Conservation (phyloP, 1,284 basidiomycete species). For the Trametes pubescens region DNA sequence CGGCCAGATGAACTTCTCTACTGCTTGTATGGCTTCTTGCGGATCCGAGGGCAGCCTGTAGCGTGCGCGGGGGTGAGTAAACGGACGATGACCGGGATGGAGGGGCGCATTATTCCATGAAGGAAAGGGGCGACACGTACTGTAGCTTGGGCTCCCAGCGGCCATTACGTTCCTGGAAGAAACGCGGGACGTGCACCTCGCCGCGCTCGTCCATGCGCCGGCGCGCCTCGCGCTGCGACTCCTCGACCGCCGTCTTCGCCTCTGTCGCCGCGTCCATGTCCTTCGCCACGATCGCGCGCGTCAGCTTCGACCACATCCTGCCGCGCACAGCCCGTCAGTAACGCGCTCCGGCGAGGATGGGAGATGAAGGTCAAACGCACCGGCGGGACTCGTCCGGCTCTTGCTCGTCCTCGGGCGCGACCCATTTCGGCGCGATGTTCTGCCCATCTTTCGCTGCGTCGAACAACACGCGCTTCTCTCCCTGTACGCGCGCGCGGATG, state of each 20-base stretch:
- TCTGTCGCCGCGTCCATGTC: conserved; percentile 96
- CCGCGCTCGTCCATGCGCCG: conserved; percentile 80
- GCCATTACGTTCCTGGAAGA: conserved; percentile 80
- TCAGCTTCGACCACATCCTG: conserved; percentile 88
- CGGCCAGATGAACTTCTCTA: conserved; percentile 71
- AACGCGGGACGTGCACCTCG: conserved; percentile 73
- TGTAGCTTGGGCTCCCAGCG: conserved; percentile 84
- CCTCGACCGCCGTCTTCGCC: conserved; percentile 92
- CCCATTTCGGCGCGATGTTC: conserved; percentile 82
- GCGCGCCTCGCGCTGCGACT: conserved; percentile 88
- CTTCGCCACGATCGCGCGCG: conserved; percentile 84
- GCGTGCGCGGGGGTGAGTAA: not conserved
- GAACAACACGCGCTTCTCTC: conserved; percentile 82
- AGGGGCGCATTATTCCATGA: too few relatives aligned
- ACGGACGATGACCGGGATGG: too few relatives aligned
- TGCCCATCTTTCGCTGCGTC: conserved; percentile 82
- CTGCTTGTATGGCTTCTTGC: conserved; percentile 63
- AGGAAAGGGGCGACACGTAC: conserved; percentile 49
- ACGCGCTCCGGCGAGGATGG: not conserved
- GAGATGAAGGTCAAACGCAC: conserved; percentile 47
- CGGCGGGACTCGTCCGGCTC: conserved; percentile 90
- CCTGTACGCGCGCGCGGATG: conserved; percentile 43
- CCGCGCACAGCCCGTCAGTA: too few relatives aligned
- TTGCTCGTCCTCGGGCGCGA: conserved; percentile 87
- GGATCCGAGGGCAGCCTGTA: conserved; percentile 75